Percentiles rank a stretch among this genome's conserved stretches.
Conservation (phyloP, 805 yeast genomes). For the Metschnikowia borealis region DNA sequence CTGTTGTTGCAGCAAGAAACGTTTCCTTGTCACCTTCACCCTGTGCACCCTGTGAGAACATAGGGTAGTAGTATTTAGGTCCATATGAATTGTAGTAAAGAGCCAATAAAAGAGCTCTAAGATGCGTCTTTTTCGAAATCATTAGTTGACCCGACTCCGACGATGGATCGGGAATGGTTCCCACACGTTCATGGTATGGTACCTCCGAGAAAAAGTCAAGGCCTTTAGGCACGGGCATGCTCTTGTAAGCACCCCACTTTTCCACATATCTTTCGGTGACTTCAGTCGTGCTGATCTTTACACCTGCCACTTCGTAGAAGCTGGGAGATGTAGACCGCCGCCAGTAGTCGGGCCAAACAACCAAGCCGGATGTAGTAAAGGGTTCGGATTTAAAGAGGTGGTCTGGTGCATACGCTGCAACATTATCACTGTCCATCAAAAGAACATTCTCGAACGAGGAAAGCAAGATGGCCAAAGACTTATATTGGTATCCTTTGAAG, state of each 20-base stretch:
- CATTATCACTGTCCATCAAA: slow-evolving; percentile 71
- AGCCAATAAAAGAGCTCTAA: slow-evolving; percentile 53
- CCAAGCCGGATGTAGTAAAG: slow-evolving; percentile 49
- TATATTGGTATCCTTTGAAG: slow-evolving; percentile 42
- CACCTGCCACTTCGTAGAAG: slow-evolving; percentile 65
- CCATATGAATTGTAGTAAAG: slow-evolving; percentile 60
- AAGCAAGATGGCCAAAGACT: slow-evolving; percentile 38
- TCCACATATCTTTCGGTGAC: slow-evolving; percentile 35
- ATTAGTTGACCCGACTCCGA: slow-evolving; percentile 68
- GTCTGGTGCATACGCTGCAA: slow-evolving; percentile 65
- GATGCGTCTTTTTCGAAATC: slow-evolving; percentile 55
- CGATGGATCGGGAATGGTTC: slow-evolving; percentile 65
- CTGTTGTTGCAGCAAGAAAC: slow-evolving; percentile 63
- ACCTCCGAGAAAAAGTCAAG: slow-evolving; percentile 16
- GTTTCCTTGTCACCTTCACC: slow-evolving; percentile 89
- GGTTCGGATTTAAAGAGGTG: slow-evolving; percentile 54
- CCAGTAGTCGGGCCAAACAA: slow-evolving; percentile 90
- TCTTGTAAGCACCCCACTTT: slow-evolving; percentile 12
- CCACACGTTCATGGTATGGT: slow-evolving; percentile 61
- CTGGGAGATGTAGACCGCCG: slow-evolving; percentile 74
- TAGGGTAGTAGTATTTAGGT: slow-evolving; percentile 39
- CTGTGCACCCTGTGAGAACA: slow-evolving; percentile 42
- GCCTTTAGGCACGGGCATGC: slow-evolving; percentile 5
- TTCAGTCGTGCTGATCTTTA: slow-evolving; percentile 27
- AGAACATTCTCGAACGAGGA: slow-evolving; percentile 64